Conservation (phyloP, 257 asterid genomes). For the Osmanthus fragrans region DNA sequence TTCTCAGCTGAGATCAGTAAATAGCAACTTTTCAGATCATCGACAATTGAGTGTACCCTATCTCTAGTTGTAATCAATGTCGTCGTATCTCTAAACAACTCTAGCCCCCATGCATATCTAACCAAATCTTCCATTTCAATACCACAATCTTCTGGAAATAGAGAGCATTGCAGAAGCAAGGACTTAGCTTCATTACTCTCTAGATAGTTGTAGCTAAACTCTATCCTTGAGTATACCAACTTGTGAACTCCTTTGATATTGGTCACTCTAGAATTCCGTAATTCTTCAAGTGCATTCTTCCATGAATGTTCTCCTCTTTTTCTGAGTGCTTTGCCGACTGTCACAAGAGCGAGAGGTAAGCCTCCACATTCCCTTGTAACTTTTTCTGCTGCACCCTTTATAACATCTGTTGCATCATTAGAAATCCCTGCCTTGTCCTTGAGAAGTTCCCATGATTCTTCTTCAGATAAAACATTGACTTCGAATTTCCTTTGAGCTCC, state of each 20-base stretch:
- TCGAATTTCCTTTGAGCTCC: background rate
- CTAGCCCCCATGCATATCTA: slow-evolving; percentile 9
- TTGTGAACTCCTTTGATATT: slow-evolving; percentile 6
- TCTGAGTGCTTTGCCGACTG: slow-evolving; percentile 25
- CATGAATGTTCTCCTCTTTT: background rate
- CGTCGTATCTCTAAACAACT: background rate
- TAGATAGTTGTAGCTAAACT: slow-evolving; percentile 17
- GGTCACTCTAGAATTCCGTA: background rate
- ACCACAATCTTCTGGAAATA: background rate
- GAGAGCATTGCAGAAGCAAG: slow-evolving; percentile 20
- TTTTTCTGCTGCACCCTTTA: slow-evolving; percentile 2
- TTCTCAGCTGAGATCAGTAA: background rate
- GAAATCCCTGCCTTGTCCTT: background rate
- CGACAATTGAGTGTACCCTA: background rate
- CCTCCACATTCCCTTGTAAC: slow-evolving; percentile 27
- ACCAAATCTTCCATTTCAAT: background rate
- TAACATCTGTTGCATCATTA: slow-evolving; percentile 6
- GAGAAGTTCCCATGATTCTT: slow-evolving; percentile 35
- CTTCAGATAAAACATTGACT: slow-evolving; percentile 13
- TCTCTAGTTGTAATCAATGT: slow-evolving; percentile 14
- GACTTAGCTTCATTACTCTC: slow-evolving; percentile 17
- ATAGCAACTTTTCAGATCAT: slow-evolving; percentile 1
- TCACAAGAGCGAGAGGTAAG: slow-evolving; percentile 35
- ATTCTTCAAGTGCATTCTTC: slow-evolving; percentile 20
- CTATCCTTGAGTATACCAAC: slow-evolving; percentile 14